Conservation (phyloP, 768 basidiomycete genomes). For the Leucosporidium yakuticum region DNA sequence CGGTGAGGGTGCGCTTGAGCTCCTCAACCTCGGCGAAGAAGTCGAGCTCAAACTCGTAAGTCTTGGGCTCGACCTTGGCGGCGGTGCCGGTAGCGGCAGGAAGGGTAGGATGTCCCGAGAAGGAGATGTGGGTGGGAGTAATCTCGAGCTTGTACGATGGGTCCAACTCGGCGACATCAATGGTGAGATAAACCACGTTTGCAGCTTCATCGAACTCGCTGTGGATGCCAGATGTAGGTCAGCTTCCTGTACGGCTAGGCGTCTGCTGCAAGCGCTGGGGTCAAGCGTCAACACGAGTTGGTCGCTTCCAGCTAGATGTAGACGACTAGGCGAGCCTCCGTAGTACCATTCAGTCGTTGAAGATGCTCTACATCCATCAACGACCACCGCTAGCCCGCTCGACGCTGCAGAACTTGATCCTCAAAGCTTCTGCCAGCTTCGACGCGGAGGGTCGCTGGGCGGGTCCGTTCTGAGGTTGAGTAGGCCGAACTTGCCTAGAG, state of each 20-base stretch:
- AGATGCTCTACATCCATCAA: too few species aligned
- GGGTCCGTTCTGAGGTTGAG: conserved; percentile 33
- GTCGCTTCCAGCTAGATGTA: neutral
- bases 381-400: too few species aligned
- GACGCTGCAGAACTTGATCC: too few species aligned
- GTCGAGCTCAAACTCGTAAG: conserved; percentile 69
- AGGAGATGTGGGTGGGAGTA: conserved; percentile 43
- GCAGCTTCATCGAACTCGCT: conserved; percentile 44
- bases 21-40: conserved; percentile 70
- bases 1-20: conserved; percentile 57
- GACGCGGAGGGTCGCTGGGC: too few species aligned
- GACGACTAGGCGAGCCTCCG: too few species aligned
- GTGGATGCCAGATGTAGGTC: conserved; percentile 10
- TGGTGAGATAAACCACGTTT: conserved; percentile 31
- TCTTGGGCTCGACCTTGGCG: conserved; percentile 50
- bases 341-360: too few species aligned
- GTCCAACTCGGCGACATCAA: conserved; percentile 32
- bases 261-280: too few species aligned
- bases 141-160: conserved; percentile 36
- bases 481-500: conserved; percentile 59
- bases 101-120: conserved; percentile 43
- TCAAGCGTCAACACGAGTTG: conserved; percentile 44
- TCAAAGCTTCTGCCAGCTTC: neutral
- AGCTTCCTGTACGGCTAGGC: neutral
- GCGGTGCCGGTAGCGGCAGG: conserved; percentile 37